Evolutionary conservation across 768 basidiomycete genomes (phyloP), one percentile per base, ranked within the genome.

Genomic region (Lentinula boryana): DNA sequence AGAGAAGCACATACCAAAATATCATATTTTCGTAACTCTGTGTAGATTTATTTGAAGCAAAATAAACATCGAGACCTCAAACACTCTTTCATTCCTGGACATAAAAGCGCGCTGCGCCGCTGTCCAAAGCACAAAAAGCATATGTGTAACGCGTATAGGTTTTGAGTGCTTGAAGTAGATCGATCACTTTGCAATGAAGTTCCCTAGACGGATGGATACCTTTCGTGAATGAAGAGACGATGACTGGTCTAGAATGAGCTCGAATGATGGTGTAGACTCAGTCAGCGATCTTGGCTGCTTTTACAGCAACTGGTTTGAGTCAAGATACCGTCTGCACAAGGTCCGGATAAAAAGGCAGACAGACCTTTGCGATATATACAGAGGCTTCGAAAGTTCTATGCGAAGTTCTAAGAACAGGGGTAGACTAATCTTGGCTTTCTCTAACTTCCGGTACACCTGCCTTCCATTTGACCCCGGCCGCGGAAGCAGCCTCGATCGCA

Each of bases 381-480:
- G 27, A 27, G 3, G 27, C 27, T 36, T 53, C 15, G 51, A 31
- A 53, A 12, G 27, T 7, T 18, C 10, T 16, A 6, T 16, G 10
- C 33, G 51, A 33, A 16, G 27, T 33, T 15, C 32, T 27, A 50
- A 31, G 15, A n/a, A 48, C n/a, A 48, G 9, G 13, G 0, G 8
- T 23, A 13, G n/a, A 36, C 7, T 35, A 36, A 5, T 41, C 38
- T 40, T 16, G 40, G 21, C 33, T 48, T 12, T 60, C 48, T 48
- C 46, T 38, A 21, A 79, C 68, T 63, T 84, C 77, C 2, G 86
- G 86, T n/a, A 87, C 76, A 10, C 68, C 75, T 38, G 77, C 64
- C 66, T 72, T 79, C 86, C 86, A 87, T 21, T 64, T 66, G 31
- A 86, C 69, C 0, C 87, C 85, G 4, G 77, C 74, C 15, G 73